phyloP scores from a whole-genome alignment of 768 basidiomycete species.

The Kwoniella sp. region DNA sequence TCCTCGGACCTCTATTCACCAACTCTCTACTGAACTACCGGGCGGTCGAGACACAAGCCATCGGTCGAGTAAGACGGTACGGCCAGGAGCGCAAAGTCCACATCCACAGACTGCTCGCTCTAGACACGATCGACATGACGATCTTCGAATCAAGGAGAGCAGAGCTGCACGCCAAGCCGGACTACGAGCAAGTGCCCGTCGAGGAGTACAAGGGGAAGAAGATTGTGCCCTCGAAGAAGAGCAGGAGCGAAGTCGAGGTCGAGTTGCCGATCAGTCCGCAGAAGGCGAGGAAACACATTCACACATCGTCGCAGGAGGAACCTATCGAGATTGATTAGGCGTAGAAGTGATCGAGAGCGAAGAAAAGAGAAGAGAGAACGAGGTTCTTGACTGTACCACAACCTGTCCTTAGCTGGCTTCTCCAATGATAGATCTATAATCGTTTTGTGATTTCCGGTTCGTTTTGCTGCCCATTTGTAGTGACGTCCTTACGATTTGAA shows the following conservation, averaged over 20 bases:
- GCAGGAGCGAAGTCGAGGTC: conserved; percentile 11
- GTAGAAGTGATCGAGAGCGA: not conserved
- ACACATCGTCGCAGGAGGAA: conserved; percentile 13
- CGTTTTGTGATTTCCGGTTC: no score
- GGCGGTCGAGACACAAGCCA: conserved; percentile 65
- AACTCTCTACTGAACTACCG: conserved; percentile 79
- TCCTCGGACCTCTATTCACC: conserved; percentile 86
- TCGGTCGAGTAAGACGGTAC: conserved; percentile 68
- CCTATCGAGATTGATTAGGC: conserved; percentile 36
- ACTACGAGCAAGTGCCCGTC: conserved; percentile 36
- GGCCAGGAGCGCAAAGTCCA: conserved; percentile 69
- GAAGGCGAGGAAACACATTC: conserved; percentile 11
- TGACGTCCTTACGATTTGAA: no score
- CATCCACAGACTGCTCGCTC: conserved; percentile 81
- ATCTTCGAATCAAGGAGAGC: conserved; percentile 61
- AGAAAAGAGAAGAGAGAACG: no score
- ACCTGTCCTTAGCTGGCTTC: no score
- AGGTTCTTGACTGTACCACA: no score
- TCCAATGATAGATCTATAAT: no score
- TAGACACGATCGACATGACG: conserved; percentile 83
- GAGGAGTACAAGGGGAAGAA: conserved; percentile 32
- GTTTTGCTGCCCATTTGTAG: not conserved
- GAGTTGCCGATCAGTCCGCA: conserved; percentile 27
- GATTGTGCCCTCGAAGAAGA: conserved; percentile 12
- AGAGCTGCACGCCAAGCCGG: conserved; percentile 35